Conservation (phyloP, 2,329 filamentous ascomycete genomes). For the Alternaria brassicicola region DNA sequence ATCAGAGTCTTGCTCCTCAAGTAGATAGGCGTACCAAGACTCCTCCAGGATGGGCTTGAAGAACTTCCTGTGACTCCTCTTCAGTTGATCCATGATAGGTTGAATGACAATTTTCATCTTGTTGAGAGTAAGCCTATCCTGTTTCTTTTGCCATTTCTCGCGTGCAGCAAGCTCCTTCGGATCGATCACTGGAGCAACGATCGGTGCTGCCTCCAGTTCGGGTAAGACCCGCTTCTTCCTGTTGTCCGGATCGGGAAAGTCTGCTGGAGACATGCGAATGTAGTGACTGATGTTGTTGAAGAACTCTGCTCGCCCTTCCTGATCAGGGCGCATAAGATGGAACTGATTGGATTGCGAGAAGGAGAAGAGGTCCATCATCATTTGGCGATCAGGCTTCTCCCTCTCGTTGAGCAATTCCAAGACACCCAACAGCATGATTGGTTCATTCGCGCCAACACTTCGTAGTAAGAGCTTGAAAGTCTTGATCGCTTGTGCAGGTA, state of each 20-base stretch:
- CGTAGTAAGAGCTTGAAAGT: slow-evolving; percentile 84
- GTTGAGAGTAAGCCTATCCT: slow-evolving; percentile 84
- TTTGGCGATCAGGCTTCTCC: slow-evolving; percentile 59
- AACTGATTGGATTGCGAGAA: slow-evolving; percentile 81
- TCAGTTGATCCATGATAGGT: slow-evolving; percentile 96
- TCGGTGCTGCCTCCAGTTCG: slow-evolving; percentile 72
- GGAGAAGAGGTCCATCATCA: slow-evolving; percentile 82
- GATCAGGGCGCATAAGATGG: slow-evolving; percentile 69
- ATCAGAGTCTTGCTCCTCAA: slow-evolving; percentile 79
- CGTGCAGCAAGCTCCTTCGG: slow-evolving; percentile 73
- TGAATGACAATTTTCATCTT: slow-evolving; percentile 86
- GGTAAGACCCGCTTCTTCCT: slow-evolving; percentile 87
- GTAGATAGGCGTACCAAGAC: slow-evolving; percentile 76
- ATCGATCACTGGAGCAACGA: slow-evolving; percentile 59
- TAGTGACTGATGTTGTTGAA: slow-evolving; percentile 77
- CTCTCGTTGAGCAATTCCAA: slow-evolving; percentile 72
- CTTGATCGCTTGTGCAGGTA: slow-evolving; percentile 69
- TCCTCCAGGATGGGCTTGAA: slow-evolving; percentile 76
- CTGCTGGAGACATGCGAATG: slow-evolving; percentile 76
- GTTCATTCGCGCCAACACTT: slow-evolving; percentile 86
- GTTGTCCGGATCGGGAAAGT: slow-evolving; percentile 86
- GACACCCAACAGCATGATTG: slow-evolving; percentile 85
- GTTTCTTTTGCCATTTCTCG: slow-evolving; percentile 77
- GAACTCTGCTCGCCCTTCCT: slow-evolving; percentile 75
- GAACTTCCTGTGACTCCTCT: slow-evolving; percentile 87